A percentile compares a stretch with the other conserved stretches of the same genome.
These are phyloP conservation scores for Alternaria solani DNA, from an alignment of 2,329 filamentous ascomycete genomes.

Conservation along the genomic window DNA sequence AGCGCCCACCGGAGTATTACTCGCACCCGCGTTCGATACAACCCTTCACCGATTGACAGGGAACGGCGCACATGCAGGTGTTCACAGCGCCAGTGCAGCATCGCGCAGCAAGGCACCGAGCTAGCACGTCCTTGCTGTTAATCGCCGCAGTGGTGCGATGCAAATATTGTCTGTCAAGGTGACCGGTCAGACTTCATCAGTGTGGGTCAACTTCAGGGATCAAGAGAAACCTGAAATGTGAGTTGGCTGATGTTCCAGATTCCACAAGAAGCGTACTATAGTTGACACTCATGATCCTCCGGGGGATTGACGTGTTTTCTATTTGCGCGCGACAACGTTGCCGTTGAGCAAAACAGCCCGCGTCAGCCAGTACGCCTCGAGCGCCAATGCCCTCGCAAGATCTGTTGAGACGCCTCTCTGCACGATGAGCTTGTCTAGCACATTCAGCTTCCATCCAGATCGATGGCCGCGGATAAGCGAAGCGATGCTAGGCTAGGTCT, in stretches of 20 bases:
- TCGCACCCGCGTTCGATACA: conserved; percentile 12
- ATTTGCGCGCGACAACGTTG: not conserved
- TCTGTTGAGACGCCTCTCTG: conserved; percentile 12
- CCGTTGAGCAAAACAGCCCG: not conserved
- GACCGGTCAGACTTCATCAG: not conserved
- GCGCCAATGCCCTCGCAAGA: not conserved
- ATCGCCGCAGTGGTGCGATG: conserved; percentile 8
- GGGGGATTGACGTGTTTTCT: not conserved
- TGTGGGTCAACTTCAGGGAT: not conserved
- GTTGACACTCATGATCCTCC: not conserved
- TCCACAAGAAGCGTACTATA: not conserved
- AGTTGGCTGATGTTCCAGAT: not conserved
- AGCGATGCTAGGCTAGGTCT: not conserved
- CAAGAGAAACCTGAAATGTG: not conserved
- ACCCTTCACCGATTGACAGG: conserved; percentile 7
- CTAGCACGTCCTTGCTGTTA: conserved; percentile 7
- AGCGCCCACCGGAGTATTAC: conserved; percentile 23
- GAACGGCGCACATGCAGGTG: conserved; percentile 15
- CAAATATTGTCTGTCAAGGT: not conserved
- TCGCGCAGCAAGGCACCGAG: conserved; percentile 16
- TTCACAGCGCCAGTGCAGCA: conserved; percentile 11
- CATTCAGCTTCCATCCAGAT: not conserved
- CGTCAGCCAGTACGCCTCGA: not conserved
- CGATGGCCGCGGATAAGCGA: conserved; percentile 8
- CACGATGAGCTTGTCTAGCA: conserved; percentile 6